Base-by-base conservation (phyloP, 495 filamentous ascomycete species). In the Corynascus novoguineensis region DNA sequence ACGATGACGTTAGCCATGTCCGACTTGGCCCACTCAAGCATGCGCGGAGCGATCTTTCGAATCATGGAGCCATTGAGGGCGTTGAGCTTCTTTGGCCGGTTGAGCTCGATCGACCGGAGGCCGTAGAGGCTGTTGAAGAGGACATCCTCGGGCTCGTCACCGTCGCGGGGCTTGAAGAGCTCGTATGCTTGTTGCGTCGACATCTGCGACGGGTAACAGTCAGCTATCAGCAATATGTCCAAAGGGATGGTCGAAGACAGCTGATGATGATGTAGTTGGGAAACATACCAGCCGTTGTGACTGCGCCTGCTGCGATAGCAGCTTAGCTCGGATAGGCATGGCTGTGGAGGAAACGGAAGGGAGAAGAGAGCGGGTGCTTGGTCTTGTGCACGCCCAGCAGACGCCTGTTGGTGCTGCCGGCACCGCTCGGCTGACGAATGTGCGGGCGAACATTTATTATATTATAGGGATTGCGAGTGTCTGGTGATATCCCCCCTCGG, bases 11-110 rank as follows among this genome's bases (percentile, higher is more conserved):
- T 95, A 58, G 93, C 91, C 64, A 98, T 76, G 64, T 93, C 83
- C 34, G 92, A 97, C 69, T 95, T 93, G 68, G 87, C 80, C 89
- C 90, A 97, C 79, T 97, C 91, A 74, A 86, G 78, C 59, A 98
- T 68, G 46, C 95, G 81, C 24, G 91, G 88, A 45, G 88, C 69
- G 60, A 97, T 97, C 75, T 97, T 97, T 53, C 86, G 81, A 32
- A 83, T 87, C 93, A 98, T 98, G 55, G 91, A 96, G 42, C 83
- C 87, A 69, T 95, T 88, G 59, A 98, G 81, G 29, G 91, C 85
- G 70, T 98, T 97, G 61, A 88, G 78, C 75, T 95, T 95, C 63
- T 79, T 78, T 12, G 92, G 93, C 28, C 93, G 84, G 77, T 98
- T 97, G 57, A 98, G 87, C 74, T 96, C 88, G 66, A 98, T 86